These are phyloP conservation scores for Flaveria linearis DNA, from an alignment of 129 eudicot genomes.

Conservation along the genomic window DNA sequence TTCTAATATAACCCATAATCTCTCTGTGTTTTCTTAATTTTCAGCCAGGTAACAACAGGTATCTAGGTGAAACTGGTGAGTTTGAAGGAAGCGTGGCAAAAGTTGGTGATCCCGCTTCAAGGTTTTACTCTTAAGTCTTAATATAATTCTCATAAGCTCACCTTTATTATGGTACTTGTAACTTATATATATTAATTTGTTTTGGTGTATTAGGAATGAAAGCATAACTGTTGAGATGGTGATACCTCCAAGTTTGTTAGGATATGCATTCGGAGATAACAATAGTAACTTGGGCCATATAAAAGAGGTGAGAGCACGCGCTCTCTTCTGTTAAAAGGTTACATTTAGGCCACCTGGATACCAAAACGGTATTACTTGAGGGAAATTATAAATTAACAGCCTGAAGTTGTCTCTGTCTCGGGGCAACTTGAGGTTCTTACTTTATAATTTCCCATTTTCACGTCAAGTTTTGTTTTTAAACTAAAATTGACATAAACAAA, in stretches of 20 bases:
- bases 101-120: slow-evolving; percentile 28
- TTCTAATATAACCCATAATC: neutral
- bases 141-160: neutral
- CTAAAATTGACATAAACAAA: neutral
- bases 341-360: neutral
- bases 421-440: neutral
- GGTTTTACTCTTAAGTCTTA: slow-evolving; percentile 27
- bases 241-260: slow-evolving; percentile 47
- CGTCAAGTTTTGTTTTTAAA: neutral
- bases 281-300: slow-evolving; percentile 46
- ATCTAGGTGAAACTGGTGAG: slow-evolving; percentile 40
- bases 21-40: slow-evolving; percentile 6
- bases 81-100: slow-evolving; percentile 37
- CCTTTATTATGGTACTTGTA: neutral
- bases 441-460: neutral
- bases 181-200: neutral
- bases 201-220: slow-evolving; percentile 25
- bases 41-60: slow-evolving; percentile 45
- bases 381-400: too few species aligned
- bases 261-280: slow-evolving; percentile 46
- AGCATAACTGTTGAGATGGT: slow-evolving; percentile 45
- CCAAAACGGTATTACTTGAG: too few species aligned
- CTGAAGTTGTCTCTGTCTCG: neutral
- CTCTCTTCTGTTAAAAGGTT: neutral
- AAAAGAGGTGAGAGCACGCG: slow-evolving; percentile 37